Percentiles rank a stretch among this genome's conserved stretches.
Conservation (phyloP, 176 grass and related monocot genomes). For the Canna indica region DNA sequence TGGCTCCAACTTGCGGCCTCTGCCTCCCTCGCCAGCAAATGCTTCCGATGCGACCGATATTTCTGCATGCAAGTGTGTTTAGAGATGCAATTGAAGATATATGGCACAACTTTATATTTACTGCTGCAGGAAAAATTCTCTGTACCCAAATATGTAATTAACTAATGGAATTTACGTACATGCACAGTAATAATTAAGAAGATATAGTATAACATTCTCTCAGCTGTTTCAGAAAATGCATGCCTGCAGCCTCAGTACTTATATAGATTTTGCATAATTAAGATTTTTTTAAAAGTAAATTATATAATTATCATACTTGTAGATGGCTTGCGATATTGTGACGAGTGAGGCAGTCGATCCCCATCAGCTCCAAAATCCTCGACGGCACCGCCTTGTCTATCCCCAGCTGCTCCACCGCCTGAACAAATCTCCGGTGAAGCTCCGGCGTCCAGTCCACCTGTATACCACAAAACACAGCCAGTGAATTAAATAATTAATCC, state of each 20-base stretch:
- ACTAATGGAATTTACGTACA: too few species aligned
- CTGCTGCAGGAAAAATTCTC: not conserved
- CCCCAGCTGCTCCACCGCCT: constrained; percentile 94
- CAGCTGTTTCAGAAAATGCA: too few species aligned
- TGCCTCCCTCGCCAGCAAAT: constrained; percentile 63
- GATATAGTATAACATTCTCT: too few species aligned
- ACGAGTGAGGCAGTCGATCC: constrained; percentile 65
- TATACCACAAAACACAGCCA: not conserved
- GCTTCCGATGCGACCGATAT: constrained; percentile 84
- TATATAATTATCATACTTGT: constrained; percentile 40
- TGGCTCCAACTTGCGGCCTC: constrained; percentile 71
- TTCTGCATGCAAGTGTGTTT: constrained; percentile 37
- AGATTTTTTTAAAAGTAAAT: not conserved
- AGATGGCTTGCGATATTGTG: constrained; percentile 97
- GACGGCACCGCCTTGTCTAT: constrained; percentile 96
- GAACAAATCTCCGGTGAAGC: constrained; percentile 86
- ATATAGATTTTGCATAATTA: not conserved
- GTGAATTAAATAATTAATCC: not conserved
- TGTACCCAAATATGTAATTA: too few species aligned
- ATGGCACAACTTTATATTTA: not conserved
- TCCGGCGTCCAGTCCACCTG: constrained; percentile 99
- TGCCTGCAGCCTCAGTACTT: not conserved
- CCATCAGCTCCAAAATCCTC: constrained; percentile 88
- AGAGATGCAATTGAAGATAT: not conserved
- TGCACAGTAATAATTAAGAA: too few species aligned